phyloP scores from a whole-genome alignment of 768 basidiomycete species.

The Podaxis sp. region DNA sequence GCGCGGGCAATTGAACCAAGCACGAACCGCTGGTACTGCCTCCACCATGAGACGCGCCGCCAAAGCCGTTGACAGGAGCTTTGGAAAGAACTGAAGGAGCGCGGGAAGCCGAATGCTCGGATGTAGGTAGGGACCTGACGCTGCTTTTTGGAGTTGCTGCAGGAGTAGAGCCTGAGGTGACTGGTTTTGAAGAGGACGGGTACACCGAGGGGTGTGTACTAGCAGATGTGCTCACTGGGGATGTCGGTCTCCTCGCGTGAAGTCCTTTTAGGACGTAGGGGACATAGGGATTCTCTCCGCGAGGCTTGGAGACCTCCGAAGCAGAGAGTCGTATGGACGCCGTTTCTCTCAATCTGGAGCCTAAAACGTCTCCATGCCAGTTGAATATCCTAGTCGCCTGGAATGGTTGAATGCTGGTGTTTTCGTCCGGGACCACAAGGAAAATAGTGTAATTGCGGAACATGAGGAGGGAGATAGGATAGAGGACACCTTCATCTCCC shows the following conservation, averaged over 20 bases:
- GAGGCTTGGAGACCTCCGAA: no score
- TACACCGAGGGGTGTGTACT: not conserved
- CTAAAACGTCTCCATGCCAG: not conserved
- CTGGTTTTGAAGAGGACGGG: not conserved
- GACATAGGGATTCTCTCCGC: no score
- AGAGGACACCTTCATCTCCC: slow-evolving; percentile 2
- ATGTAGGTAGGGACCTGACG: not conserved
- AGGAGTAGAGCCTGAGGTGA: not conserved
- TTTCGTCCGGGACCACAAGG: slow-evolving; percentile 6
- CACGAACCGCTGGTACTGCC: not conserved
- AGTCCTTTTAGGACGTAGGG: no score
- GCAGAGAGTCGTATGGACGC: not conserved
- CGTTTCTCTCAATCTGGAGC: not conserved
- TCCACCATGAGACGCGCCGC: not conserved
- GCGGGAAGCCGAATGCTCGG: not conserved
- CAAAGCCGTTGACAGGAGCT: not conserved
- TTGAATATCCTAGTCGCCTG: not conserved
- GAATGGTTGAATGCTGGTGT: not conserved
- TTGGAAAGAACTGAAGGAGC: not conserved
- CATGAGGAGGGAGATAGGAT: slow-evolving; percentile 12
- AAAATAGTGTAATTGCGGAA: slow-evolving; percentile 12
- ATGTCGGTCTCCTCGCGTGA: not conserved
- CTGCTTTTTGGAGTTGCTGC: not conserved
- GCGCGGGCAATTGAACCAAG: not conserved
- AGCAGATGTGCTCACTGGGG: not conserved